A percentile compares a stretch with the other conserved stretches of the same genome.
Evolutionary conservation across 441 rosid genomes (phyloP).

Genomic region (Pelargonium cotyledonis): DNA sequence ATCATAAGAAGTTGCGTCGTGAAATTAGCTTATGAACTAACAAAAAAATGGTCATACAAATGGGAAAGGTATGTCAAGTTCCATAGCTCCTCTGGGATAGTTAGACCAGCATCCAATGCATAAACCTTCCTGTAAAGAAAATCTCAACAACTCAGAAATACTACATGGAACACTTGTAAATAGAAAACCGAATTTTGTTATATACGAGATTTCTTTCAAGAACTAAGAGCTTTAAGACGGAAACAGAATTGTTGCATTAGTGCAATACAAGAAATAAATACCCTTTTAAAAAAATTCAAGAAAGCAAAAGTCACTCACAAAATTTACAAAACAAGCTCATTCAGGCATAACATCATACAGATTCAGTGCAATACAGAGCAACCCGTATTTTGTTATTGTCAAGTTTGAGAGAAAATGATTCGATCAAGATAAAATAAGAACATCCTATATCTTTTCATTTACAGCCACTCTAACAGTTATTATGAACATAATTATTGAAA

Average conservation of each 20-base stretch:
- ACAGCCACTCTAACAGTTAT: too few relatives aligned
- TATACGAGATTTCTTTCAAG: too few relatives aligned
- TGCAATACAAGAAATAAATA: too few relatives aligned
- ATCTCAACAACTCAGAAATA: neutral
- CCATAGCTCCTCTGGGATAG: slow-evolving; percentile 58
- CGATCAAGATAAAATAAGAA: too few relatives aligned
- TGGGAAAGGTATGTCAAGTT: slow-evolving; percentile 41
- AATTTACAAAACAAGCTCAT: neutral
- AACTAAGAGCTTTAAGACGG: neutral
- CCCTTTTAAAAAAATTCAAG: neutral
- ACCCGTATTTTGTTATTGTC: too few relatives aligned
- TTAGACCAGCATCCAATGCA: slow-evolving; percentile 31
- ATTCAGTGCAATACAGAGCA: neutral
- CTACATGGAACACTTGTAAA: too few relatives aligned
- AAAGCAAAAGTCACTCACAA: neutral
- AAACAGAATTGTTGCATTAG: neutral
- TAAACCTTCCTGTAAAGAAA: slow-evolving; percentile 42
- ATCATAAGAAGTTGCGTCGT: neutral
- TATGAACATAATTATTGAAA: too few relatives aligned
- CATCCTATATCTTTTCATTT: too few relatives aligned
- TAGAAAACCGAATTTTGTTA: too few relatives aligned
- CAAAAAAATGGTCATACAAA: slow-evolving; percentile 34
- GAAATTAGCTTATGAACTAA: neutral
- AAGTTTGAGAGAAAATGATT: too few relatives aligned
- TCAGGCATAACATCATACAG: neutral